Evolutionary conservation across 1,139 yeast species (phyloP).

Genomic region (Kurtzmaniella quercitrusa): DNA sequence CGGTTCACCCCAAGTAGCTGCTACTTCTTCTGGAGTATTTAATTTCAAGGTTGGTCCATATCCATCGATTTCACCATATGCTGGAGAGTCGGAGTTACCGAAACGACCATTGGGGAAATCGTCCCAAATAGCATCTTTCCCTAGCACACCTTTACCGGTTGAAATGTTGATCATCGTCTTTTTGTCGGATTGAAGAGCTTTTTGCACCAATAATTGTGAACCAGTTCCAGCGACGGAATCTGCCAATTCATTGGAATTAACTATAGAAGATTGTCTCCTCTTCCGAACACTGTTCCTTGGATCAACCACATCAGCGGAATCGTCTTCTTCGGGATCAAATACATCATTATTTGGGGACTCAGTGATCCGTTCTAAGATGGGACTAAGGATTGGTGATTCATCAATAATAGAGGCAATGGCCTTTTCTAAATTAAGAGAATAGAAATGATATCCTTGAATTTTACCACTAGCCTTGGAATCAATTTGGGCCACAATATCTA

Average conservation of each 20-base stretch:
- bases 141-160: conserved; percentile 78
- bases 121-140: conserved; percentile 97
- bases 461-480: conserved; percentile 49
- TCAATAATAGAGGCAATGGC: conserved; percentile 84
- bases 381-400: conserved; percentile 45
- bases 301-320: conserved; percentile 10
- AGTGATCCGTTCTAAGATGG: conserved; percentile 16
- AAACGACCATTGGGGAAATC: conserved; percentile 97
- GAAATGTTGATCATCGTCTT: conserved; percentile 70
- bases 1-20: conserved; percentile 82
- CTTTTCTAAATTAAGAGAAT: conserved; percentile 84
- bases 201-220: conserved; percentile 5
- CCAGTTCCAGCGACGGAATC: conserved; percentile 20
- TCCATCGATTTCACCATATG: conserved; percentile 97
- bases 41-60: conserved; percentile 90
- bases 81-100: conserved; percentile 96
- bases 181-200: conserved; percentile 30
- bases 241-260: conserved; percentile 45
- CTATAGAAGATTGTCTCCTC: conserved; percentile 43
- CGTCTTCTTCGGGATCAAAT: conserved; percentile 27
- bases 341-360: conserved; percentile 24
- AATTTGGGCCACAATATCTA: conserved; percentile 58
- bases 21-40: conserved; percentile 60
- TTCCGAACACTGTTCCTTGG: conserved; percentile 8
- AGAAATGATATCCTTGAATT: conserved; percentile 82